These are phyloP conservation scores for Russula sp. DNA, from an alignment of 768 basidiomycete genomes.

Conservation along the genomic window DNA sequence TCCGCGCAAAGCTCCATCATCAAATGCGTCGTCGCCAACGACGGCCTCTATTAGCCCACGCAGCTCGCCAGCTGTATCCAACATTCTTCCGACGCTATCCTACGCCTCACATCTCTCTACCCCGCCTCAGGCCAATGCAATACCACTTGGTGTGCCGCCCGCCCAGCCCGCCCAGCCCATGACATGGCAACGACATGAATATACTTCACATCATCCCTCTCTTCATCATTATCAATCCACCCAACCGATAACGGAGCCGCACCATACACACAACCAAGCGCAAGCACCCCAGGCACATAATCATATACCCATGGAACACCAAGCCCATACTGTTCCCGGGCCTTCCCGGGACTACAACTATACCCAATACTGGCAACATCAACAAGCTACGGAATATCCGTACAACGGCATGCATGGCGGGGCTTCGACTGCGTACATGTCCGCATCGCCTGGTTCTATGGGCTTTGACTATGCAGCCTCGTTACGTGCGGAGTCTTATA, in stretches of 20 bases:
- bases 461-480: slow-evolving; percentile 31
- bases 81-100: slow-evolving; percentile 37
- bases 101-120: slow-evolving; percentile 48
- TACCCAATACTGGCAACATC: slow-evolving; percentile 29
- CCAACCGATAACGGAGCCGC: slow-evolving; percentile 11
- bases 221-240: slow-evolving; percentile 15
- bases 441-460: slow-evolving; percentile 25
- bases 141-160: slow-evolving; percentile 8
- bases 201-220: slow-evolving; percentile 2
- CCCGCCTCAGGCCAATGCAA: slow-evolving; percentile 38
- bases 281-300: slow-evolving; percentile 16
- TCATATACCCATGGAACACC: slow-evolving; percentile 24
- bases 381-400: slow-evolving; percentile 21
- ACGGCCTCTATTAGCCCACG: slow-evolving; percentile 38
- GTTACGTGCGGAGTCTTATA: slow-evolving; percentile 27
- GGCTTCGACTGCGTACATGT: slow-evolving; percentile 14
- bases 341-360: slow-evolving; percentile 24
- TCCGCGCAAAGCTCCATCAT: slow-evolving; percentile 44
- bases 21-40: slow-evolving; percentile 39
- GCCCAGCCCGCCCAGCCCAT: slow-evolving; percentile 9
- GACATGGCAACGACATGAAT: slow-evolving; percentile 20
- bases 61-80: slow-evolving; percentile 30
- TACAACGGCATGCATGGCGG: slow-evolving; percentile 23
- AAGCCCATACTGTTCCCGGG: slow-evolving; percentile 13
- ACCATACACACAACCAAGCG: slow-evolving; percentile 16